Conservation (phyloP, 805 yeast genomes). For the Lipomyces starkeyi region DNA sequence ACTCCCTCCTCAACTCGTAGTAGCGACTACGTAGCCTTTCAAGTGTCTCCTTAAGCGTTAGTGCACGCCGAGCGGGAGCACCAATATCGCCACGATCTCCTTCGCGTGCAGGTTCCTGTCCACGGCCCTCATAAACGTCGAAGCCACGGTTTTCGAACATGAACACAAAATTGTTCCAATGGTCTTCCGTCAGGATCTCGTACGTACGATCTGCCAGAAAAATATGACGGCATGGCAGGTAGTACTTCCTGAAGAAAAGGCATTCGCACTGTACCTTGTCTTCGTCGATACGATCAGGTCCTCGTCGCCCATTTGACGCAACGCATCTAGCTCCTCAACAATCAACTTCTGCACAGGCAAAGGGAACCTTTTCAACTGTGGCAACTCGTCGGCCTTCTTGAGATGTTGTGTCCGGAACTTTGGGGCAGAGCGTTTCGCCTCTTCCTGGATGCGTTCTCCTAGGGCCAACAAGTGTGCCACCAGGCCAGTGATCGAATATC, state of each 20-base stretch:
- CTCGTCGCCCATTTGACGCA: not conserved
- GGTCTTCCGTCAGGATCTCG: not conserved
- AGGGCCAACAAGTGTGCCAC: not conserved
- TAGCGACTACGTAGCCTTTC: not conserved
- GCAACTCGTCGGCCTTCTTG: not conserved
- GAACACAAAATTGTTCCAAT: not conserved
- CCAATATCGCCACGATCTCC: not conserved
- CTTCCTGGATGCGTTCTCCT: not conserved
- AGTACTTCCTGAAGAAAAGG: not conserved
- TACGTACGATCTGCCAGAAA: not conserved
- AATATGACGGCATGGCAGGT: conserved; percentile 1
- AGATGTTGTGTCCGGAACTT: not conserved
- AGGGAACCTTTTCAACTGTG: not conserved
- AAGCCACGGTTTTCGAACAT: not conserved
- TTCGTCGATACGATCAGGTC: not conserved
- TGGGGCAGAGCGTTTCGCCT: not conserved
- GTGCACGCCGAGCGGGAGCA: conserved; percentile 1
- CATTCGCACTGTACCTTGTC: not conserved
- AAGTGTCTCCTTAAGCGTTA: not conserved
- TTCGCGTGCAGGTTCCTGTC: not conserved
- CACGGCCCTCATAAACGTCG: not conserved
- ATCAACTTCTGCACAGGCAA: not conserved
- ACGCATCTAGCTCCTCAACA: not conserved
- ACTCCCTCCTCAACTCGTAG: not conserved
- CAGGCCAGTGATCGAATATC: no score